Evolutionary conservation across 1,139 yeast species (phyloP).

Genomic region (Blastobotrys ciferrii): DNA sequence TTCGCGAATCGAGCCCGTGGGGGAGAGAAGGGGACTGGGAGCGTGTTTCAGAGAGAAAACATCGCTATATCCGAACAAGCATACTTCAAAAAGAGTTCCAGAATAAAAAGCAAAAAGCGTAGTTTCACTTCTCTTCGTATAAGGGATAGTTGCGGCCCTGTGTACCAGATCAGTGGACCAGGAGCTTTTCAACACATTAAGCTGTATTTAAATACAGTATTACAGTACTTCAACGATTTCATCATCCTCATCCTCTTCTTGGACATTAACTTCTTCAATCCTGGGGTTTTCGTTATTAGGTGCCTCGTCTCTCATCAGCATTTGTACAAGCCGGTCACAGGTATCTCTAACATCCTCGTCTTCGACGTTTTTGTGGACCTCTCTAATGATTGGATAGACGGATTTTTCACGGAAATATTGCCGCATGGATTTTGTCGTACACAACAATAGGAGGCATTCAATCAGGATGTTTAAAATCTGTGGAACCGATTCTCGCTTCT

Average conservation of each 20-base stretch:
- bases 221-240: slow-evolving; percentile 19
- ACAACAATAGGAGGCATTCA: slow-evolving; percentile 72
- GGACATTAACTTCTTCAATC: slow-evolving; percentile 50
- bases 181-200: too few relatives aligned
- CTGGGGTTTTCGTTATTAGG: slow-evolving; percentile 51
- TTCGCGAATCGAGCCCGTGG: too few relatives aligned
- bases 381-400: slow-evolving; percentile 81
- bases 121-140: too few relatives aligned
- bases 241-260: slow-evolving; percentile 36
- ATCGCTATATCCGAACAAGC: too few relatives aligned
- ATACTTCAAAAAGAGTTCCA: too few relatives aligned
- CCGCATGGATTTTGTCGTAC: slow-evolving; percentile 71
- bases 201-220: too few relatives aligned
- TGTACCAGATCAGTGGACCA: too few relatives aligned
- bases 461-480: slow-evolving; percentile 65
- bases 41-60: too few relatives aligned
- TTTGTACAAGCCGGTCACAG: slow-evolving; percentile 57
- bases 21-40: too few relatives aligned
- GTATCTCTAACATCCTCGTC: slow-evolving; percentile 63
- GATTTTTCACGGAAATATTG: slow-evolving; percentile 72
- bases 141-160: too few relatives aligned
- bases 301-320: slow-evolving; percentile 89
- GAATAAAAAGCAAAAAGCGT: too few relatives aligned
- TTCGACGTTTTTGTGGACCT: slow-evolving; percentile 67
- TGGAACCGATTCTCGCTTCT: slow-evolving; percentile 67